These are phyloP conservation scores for Acacia pycnantha DNA, from an alignment of 331 rosid species.

Conservation along the genomic window DNA sequence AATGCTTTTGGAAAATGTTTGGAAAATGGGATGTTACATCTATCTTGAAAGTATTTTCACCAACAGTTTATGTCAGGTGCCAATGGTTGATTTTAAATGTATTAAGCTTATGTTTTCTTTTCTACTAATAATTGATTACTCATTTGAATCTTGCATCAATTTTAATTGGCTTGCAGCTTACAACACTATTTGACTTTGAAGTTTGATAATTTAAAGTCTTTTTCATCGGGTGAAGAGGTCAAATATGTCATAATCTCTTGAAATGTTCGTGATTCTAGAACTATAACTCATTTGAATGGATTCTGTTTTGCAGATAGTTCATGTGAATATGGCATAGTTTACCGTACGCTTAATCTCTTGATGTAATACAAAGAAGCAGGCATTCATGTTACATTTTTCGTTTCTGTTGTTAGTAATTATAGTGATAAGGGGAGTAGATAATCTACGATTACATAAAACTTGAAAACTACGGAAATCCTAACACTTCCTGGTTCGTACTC, in stretches of 20 bases:
- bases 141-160: neutral
- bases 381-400: neutral
- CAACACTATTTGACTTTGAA: neutral
- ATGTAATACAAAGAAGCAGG: neutral
- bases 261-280: neutral
- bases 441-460: neutral
- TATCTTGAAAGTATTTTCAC: no score
- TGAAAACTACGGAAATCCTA: neutral
- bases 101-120: neutral
- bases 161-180: neutral
- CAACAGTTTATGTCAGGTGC: neutral
- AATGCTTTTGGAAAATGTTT: no score
- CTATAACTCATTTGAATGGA: neutral
- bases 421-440: neutral
- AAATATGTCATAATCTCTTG: neutral
- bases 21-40: no score
- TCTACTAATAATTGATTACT: neutral
- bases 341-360: neutral
- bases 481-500: neutral
- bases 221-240: neutral
- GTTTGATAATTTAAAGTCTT: neutral
- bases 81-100: neutral
- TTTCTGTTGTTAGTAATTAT: neutral
- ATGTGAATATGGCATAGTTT: neutral
- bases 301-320: neutral